phyloP scores from a whole-genome alignment of 2,329 filamentous ascomycete species.

The Westerdykella sp. region DNA sequence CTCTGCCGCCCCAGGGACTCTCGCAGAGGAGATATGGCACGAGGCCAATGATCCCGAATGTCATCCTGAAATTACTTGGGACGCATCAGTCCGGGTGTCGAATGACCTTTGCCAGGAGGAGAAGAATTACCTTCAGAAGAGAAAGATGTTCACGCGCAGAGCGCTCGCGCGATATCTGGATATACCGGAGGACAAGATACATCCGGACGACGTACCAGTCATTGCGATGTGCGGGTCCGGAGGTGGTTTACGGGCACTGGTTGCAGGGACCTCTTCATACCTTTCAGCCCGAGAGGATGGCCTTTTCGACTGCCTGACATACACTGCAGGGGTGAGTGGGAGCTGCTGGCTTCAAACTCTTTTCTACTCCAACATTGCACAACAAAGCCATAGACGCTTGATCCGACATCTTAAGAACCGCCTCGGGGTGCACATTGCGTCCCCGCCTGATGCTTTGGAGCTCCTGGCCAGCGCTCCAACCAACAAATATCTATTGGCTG shows the following conservation, averaged over 20 bases:
- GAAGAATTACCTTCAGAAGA: slow-evolving; percentile 62
- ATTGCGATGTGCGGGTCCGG: slow-evolving; percentile 95
- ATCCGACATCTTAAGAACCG: slow-evolving; percentile 82
- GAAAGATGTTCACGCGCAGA: slow-evolving; percentile 61
- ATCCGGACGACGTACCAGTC: slow-evolving; percentile 85
- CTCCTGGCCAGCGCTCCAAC: slow-evolving; percentile 83
- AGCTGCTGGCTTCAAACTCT: slow-evolving; percentile 92
- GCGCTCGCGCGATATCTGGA: slow-evolving; percentile 78
- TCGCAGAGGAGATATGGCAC: slow-evolving; percentile 89
- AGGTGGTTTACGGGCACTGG: slow-evolving; percentile 80
- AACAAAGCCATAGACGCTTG: slow-evolving; percentile 60
- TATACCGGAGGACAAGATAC: slow-evolving; percentile 70
- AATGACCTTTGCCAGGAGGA: slow-evolving; percentile 78
- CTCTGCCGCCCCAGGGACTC: slow-evolving; percentile 77
- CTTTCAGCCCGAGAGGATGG: slow-evolving; percentile 79
- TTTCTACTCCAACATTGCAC: slow-evolving; percentile 73
- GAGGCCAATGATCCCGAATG: slow-evolving; percentile 78
- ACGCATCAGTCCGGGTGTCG: slow-evolving; percentile 77
- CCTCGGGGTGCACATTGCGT: slow-evolving; percentile 83
- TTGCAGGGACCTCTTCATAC: slow-evolving; percentile 84
- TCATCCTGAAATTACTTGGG: slow-evolving; percentile 81
- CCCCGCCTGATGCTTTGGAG: slow-evolving; percentile 75
- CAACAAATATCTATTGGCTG: slow-evolving; percentile 82
- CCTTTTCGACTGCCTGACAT: slow-evolving; percentile 88
- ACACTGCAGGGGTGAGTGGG: slow-evolving; percentile 91